Percentiles rank a stretch among this genome's conserved stretches.
These are phyloP conservation scores for Protomyces gravidus DNA, from an alignment of 1,139 yeast genomes.

Conservation along the genomic window DNA sequence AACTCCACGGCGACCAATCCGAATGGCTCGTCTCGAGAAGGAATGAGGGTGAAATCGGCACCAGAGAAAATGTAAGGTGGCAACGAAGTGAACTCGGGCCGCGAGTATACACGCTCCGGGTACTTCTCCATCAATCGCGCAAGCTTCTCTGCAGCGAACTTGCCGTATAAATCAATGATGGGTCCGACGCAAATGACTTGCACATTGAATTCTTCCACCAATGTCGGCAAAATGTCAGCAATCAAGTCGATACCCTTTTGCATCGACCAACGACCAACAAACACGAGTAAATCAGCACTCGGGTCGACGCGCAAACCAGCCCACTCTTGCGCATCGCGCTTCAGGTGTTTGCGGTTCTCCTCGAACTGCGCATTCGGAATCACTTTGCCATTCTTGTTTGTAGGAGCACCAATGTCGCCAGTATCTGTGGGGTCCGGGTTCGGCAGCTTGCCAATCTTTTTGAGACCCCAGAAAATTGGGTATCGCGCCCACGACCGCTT, in stretches of 20 bases:
- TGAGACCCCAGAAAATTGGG: constrained; percentile 32
- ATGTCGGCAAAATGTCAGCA: constrained; percentile 31
- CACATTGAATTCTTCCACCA: constrained; percentile 28
- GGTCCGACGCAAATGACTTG: constrained; percentile 32
- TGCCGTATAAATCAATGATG: constrained; percentile 31
- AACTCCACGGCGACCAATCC: constrained; percentile 32
- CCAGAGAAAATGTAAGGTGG: constrained; percentile 31
- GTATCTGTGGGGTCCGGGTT: constrained; percentile 32
- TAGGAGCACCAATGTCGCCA: constrained; percentile 21
- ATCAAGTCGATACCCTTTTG: constrained; percentile 32
- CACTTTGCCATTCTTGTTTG: constrained; percentile 17
- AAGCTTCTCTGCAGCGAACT: constrained; percentile 32
- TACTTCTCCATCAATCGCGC: constrained; percentile 24
- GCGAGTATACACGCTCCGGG: constrained; percentile 29
- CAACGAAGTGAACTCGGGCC: constrained; percentile 30
- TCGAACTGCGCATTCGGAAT: constrained; percentile 26
- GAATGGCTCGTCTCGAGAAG: constrained; percentile 32
- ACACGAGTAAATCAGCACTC: constrained; percentile 29
- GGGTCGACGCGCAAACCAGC: constrained; percentile 31
- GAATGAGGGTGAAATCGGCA: constrained; percentile 31
- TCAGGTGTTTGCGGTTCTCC: constrained; percentile 22
- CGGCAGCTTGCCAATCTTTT: constrained; percentile 29
- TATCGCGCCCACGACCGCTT: constrained; percentile 31
- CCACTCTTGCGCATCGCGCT: constrained; percentile 31
- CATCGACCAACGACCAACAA: constrained; percentile 32